phyloP scores from a whole-genome alignment of 164 flowering plant genomes.

The Vitis vinifera region ASM3070453v1 NC_081811.1:21238501-21239000 shows the following conservation, averaged over 20 bases:
- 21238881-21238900: not conserved
- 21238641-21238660: not conserved
- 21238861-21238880: not conserved
- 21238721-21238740: too few species aligned
- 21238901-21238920: not conserved
- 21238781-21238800: too few species aligned
- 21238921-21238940: not conserved
- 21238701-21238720: too few species aligned
- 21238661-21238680: not conserved
- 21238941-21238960: slow-evolving; percentile 1
- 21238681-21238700: not conserved
- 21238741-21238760: too few species aligned
- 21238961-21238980: not conserved
- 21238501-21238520: slow-evolving; percentile 34
- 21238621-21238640: not conserved
- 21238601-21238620: slow-evolving; percentile 64
- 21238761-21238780: too few species aligned
- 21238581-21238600: slow-evolving; percentile 86
- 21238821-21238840: too few species aligned
- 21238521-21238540: slow-evolving; percentile 83
- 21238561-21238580: slow-evolving; percentile 59
- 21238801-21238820: too few species aligned
- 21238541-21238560: slow-evolving; percentile 44
- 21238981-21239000: not conserved
- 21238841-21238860: not conserved